Conservation (phyloP, 2,329 filamentous ascomycete species). For the Cladorrhinum sp. region DNA sequence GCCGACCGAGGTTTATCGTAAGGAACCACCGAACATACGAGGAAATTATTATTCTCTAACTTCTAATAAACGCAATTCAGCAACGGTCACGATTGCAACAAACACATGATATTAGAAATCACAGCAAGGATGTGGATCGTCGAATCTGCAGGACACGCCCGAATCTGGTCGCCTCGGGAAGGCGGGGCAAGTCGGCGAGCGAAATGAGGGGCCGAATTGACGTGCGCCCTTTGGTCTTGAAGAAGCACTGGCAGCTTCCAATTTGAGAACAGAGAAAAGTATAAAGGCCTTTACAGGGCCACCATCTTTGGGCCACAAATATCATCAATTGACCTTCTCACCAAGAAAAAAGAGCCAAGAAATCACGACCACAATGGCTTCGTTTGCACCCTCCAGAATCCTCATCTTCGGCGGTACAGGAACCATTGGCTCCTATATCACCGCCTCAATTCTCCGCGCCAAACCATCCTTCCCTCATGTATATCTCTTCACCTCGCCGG, state of each 20-base stretch:
- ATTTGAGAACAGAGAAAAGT: neutral
- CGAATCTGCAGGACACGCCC: neutral
- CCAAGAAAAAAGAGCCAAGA: neutral
- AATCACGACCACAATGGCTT: conserved; percentile 13
- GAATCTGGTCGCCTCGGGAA: conserved; percentile 5
- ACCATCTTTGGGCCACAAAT: neutral
- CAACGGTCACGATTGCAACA: too few species aligned
- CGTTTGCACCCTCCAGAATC: conserved; percentile 29
- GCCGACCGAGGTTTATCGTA: neutral
- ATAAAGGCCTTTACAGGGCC: neutral
- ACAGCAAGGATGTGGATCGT: neutral
- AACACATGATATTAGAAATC: too few species aligned
- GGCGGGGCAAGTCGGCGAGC: conserved; percentile 3
- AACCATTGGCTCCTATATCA: conserved; percentile 41
- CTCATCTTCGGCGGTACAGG: conserved; percentile 42
- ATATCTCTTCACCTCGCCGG: conserved; percentile 43
- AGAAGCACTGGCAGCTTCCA: neutral
- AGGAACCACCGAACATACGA: neutral
- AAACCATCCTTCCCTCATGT: conserved; percentile 35
- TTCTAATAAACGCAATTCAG: neutral
- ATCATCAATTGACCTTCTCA: neutral
- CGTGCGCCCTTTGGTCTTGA: conserved; percentile 5
- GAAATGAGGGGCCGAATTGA: conserved; percentile 17
- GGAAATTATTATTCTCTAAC: neutral
- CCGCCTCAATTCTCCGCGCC: conserved; percentile 36